Conservation (phyloP, 805 yeast genomes). For the Kodamaea kaohsiungensis region DNA sequence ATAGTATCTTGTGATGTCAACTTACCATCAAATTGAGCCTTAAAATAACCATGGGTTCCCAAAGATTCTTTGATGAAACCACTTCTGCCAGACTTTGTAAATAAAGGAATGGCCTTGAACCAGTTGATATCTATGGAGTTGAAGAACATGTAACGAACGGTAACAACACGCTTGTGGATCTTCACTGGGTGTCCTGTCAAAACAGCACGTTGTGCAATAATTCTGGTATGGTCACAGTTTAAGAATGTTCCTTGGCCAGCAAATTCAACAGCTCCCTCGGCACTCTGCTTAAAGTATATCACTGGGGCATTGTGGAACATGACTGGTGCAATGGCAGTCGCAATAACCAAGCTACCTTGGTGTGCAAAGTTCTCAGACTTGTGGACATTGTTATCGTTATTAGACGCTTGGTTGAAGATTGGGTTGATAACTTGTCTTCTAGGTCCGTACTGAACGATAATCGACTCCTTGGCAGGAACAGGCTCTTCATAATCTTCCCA, state of each 20-base stretch:
- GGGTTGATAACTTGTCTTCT: slow-evolving; percentile 85
- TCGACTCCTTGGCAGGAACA: slow-evolving; percentile 74
- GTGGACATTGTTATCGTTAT: slow-evolving; percentile 81
- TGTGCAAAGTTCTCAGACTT: slow-evolving; percentile 84
- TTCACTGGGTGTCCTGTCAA: slow-evolving; percentile 94
- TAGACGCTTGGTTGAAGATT: slow-evolving; percentile 74
- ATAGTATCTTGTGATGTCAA: slow-evolving; percentile 89
- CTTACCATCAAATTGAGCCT: slow-evolving; percentile 91
- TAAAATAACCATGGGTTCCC: slow-evolving; percentile 98
- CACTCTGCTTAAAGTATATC: slow-evolving; percentile 66
- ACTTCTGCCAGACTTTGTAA: slow-evolving; percentile 88
- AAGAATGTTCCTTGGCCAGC: slow-evolving; percentile 90
- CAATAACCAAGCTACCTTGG: slow-evolving; percentile 66
- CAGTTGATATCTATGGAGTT: slow-evolving; percentile 83
- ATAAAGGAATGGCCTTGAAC: slow-evolving; percentile 89
- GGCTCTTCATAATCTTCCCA: slow-evolving; percentile 92
- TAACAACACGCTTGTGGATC: slow-evolving; percentile 88
- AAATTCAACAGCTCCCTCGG: slow-evolving; percentile 57
- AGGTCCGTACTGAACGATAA: slow-evolving; percentile 91
- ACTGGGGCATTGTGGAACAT: slow-evolving; percentile 84
- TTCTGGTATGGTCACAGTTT: slow-evolving; percentile 81
- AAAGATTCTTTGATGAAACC: slow-evolving; percentile 93
- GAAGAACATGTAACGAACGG: slow-evolving; percentile 97
- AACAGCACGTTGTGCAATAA: slow-evolving; percentile 83
- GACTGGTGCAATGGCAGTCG: slow-evolving; percentile 86